Conservation (phyloP, 108 stramenopile genomes). For the Cyclotella baltica region DNA sequence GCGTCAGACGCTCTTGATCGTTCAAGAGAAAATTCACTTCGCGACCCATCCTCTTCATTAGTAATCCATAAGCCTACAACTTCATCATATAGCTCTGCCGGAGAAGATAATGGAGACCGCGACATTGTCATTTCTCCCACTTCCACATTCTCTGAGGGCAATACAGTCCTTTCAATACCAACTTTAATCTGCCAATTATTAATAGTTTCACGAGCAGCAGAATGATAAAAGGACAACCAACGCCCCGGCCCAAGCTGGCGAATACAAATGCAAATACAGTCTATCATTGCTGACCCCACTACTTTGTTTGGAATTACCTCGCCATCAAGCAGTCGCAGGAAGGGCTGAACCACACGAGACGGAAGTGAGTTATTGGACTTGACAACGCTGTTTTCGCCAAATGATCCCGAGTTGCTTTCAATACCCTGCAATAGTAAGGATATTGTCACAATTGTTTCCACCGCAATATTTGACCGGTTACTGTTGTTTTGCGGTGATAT, state of each 20-base stretch:
- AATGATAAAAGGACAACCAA: slow-evolving; percentile 84
- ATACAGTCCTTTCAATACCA: slow-evolving; percentile 12
- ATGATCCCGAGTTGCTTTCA: slow-evolving; percentile 35
- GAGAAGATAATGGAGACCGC: slow-evolving; percentile 9
- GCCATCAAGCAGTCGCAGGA: slow-evolving; percentile 70
- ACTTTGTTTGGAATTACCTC: slow-evolving; percentile 53
- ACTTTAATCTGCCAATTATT: slow-evolving; percentile 58
- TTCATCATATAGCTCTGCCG: slow-evolving; percentile 56
- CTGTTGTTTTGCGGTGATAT: slow-evolving; percentile 21
- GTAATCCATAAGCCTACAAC: slow-evolving; percentile 36
- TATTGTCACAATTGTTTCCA: slow-evolving; percentile 69
- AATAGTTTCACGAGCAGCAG: slow-evolving; percentile 59
- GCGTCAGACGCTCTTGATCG: slow-evolving; percentile 43
- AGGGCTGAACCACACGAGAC: slow-evolving; percentile 81
- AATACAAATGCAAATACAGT: slow-evolving; percentile 76
- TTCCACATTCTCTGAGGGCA: slow-evolving; percentile 12
- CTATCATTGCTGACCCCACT: slow-evolving; percentile 76
- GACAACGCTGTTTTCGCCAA: slow-evolving; percentile 38
- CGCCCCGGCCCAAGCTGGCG: slow-evolving; percentile 67
- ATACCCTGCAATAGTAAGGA: slow-evolving; percentile 63
- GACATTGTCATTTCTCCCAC: not conserved
- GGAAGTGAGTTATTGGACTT: slow-evolving; percentile 61
- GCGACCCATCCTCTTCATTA: slow-evolving; percentile 35
- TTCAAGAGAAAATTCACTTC: slow-evolving; percentile 38
- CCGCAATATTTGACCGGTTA: slow-evolving; percentile 47